Conservation (phyloP, 2,329 filamentous ascomycete genomes). For the Huntiella abstrusa region DNA sequence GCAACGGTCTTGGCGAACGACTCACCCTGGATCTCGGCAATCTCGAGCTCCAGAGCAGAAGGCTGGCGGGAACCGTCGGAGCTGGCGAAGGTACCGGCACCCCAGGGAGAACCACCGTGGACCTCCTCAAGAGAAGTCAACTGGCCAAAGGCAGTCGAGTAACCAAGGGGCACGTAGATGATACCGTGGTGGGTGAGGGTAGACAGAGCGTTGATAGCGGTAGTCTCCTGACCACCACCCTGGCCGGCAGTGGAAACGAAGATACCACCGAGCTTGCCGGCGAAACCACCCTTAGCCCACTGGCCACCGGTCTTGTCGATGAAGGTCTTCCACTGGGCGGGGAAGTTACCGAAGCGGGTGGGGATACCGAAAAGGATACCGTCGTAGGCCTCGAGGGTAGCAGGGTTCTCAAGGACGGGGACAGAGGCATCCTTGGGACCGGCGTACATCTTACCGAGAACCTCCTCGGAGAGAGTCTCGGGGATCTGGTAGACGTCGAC, state of each 20-base stretch:
- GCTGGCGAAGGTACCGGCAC: constrained; percentile 72
- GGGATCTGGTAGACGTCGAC: constrained; percentile 72
- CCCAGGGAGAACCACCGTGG: constrained; percentile 79
- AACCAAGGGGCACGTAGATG: constrained; percentile 89
- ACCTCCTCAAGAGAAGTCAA: constrained; percentile 58
- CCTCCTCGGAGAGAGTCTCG: constrained; percentile 73
- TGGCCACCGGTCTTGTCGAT: constrained; percentile 81
- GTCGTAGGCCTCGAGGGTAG: constrained; percentile 55
- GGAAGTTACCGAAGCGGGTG: constrained; percentile 93
- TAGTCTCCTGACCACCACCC: constrained; percentile 88
- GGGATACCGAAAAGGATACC: constrained; percentile 86
- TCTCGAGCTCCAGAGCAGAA: constrained; percentile 49
- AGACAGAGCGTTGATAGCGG: constrained; percentile 60
- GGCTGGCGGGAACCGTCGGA: constrained; percentile 74
- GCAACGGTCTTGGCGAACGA: constrained; percentile 59
- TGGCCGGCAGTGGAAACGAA: constrained; percentile 74
- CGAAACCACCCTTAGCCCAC: constrained; percentile 60
- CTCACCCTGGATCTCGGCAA: constrained; percentile 72
- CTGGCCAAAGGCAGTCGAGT: constrained; percentile 56
- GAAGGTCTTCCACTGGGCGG: constrained; percentile 83
- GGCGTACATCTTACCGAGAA: constrained; percentile 81
- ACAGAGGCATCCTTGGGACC: constrained; percentile 53
- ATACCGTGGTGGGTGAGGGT: constrained; percentile 87
- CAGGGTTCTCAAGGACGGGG: constrained; percentile 39
- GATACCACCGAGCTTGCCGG: constrained; percentile 76